phyloP scores from a whole-genome alignment of 2,329 filamentous ascomycete species.

The Fusarium heterosporum region DNA sequence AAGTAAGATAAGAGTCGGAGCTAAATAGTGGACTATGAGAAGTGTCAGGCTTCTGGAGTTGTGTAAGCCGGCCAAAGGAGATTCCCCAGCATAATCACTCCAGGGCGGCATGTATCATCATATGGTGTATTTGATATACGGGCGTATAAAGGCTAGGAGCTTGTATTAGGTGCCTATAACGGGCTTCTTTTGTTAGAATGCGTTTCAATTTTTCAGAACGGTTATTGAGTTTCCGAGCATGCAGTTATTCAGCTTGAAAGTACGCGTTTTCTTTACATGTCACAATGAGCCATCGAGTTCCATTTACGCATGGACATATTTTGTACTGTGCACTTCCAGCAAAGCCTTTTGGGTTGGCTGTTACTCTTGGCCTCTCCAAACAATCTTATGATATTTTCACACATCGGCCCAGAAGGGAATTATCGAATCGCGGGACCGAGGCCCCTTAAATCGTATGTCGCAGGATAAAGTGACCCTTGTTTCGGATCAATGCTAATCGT shows the following conservation, averaged over 20 bases:
- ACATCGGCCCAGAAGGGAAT: neutral
- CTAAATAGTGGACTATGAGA: conserved; percentile 13
- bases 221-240: conserved; percentile 30
- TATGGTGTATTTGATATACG: conserved; percentile 49
- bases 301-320: neutral
- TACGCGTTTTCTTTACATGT: neutral
- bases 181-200: conserved; percentile 48
- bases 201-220: conserved; percentile 37
- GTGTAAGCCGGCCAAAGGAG: conserved; percentile 38
- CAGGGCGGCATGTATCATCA: conserved; percentile 48
- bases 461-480: neutral
- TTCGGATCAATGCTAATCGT: neutral
- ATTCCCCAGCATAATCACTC: conserved; percentile 39
- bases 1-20: conserved; percentile 59
- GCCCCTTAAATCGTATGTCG: neutral
- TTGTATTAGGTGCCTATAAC: conserved; percentile 45
- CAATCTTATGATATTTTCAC: neutral
- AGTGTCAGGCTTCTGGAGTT: conserved; percentile 37
- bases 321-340: neutral
- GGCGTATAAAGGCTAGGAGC: conserved; percentile 49
- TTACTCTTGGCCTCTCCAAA: neutral
- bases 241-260: conserved; percentile 2
- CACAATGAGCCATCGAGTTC: neutral
- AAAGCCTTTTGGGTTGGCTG: neutral
- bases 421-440: neutral